Evolutionary conservation across 331 rosid species (phyloP), one percentile per base, ranked within the genome.

Genomic region (Telfairia occidentalis): DNA sequence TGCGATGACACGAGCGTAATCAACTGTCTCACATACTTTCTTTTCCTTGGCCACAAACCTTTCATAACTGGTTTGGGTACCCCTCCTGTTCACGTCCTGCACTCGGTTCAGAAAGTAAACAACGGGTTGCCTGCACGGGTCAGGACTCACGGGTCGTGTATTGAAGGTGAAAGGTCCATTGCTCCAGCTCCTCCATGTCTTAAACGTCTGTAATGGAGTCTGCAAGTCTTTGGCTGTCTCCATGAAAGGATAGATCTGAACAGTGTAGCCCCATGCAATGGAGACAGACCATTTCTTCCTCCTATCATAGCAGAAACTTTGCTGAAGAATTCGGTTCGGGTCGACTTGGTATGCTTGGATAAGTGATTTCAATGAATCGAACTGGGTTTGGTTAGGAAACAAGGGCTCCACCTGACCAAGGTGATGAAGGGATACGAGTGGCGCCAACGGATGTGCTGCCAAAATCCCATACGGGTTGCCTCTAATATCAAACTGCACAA

Each of bases 401-500:
- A 95, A 6, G 0, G 97, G 84, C 19, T 75, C 28, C 85, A 90
- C 54, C 71, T 63, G 49, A 52, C 84, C 97, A 61, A 95, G 91
- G 79, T 92, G 99, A 83, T 95, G 97, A 24, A 95, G 96, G 9
- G 99, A 87, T 52, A 95, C 87, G 1, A 95, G 90, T 8, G 97
- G 97, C 15, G 88, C 85, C 86, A 89, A 13, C 28, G 97, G 97
- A 45, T 95, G 99, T 0, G 97, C 97, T 3, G 97, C 96, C 77
- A 95, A 79, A 50, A 89, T 18, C 11, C 99, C 99, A 72, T 85
- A 89, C 3, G 93, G 83, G 29, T 85, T 78, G 32, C 96, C 97
- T 77, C 87, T 79, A 75, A 95, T 85, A 70, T 95, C 99, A 46
- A 92, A 81, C 99, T 92, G 93, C 30, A 82, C 78, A 40, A 66